Percentiles rank a stretch among this genome's conserved stretches.
Conservation (phyloP, 768 basidiomycete species). For the Sporobolomyces pararoseus region DNA sequence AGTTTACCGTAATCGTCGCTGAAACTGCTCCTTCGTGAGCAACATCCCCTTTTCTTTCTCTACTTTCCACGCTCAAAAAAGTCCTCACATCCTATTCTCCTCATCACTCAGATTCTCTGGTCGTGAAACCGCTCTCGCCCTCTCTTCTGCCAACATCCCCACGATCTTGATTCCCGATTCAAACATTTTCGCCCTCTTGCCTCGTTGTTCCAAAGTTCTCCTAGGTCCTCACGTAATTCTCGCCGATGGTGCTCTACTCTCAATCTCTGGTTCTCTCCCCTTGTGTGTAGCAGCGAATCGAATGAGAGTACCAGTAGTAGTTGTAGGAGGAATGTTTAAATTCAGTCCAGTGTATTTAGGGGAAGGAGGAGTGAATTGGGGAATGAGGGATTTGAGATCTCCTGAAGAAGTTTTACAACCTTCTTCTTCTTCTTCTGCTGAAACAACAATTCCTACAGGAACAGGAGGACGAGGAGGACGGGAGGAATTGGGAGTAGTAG, state of each 20-base stretch:
- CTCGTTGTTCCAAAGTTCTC: slow-evolving; percentile 92
- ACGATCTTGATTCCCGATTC: slow-evolving; percentile 97
- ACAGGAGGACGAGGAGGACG: slow-evolving; percentile 47
- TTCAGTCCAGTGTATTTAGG: slow-evolving; percentile 85
- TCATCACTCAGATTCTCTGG: slow-evolving; percentile 65
- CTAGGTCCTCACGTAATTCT: slow-evolving; percentile 92
- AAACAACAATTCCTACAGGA: too few species aligned
- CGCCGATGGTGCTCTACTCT: slow-evolving; percentile 94
- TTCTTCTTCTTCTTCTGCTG: too few species aligned
- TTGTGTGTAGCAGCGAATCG: slow-evolving; percentile 71
- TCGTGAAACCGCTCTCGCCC: slow-evolving; percentile 72
- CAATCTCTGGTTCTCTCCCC: slow-evolving; percentile 65
- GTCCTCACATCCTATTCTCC: background rate
- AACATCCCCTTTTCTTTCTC: background rate
- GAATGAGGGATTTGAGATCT: slow-evolving; percentile 64
- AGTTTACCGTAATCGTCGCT: slow-evolving; percentile 92
- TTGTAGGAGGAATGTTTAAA: slow-evolving; percentile 93
- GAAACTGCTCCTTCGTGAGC: slow-evolving; percentile 90
- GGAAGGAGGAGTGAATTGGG: slow-evolving; percentile 63
- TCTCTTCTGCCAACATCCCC: slow-evolving; percentile 77
- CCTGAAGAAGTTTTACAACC: too few species aligned
- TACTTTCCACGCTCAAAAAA: background rate
- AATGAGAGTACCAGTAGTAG: slow-evolving; percentile 69
- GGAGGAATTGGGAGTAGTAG: slow-evolving; percentile 55
- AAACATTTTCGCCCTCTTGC: slow-evolving; percentile 91